These are phyloP conservation scores for Aspergillus intermedius DNA, from an alignment of 2,329 filamentous ascomycete genomes.

Conservation along the genomic window DNA sequence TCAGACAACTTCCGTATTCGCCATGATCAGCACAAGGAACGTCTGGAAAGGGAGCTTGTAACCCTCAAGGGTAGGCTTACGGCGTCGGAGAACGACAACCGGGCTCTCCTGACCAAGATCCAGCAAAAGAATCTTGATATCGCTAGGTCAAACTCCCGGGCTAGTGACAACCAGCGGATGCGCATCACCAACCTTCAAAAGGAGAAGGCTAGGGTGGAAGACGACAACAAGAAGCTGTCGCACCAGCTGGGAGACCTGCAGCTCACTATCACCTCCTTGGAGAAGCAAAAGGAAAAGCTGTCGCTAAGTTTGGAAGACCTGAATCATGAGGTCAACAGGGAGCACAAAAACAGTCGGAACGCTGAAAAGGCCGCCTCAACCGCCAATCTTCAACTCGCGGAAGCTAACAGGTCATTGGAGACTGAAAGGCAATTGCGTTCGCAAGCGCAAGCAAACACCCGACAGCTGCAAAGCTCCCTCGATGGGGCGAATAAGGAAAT, in stretches of 20 bases:
- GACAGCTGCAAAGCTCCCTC: conserved; percentile 70
- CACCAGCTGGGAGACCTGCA: conserved; percentile 84
- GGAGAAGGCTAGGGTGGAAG: conserved; percentile 77
- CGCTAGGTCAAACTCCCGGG: conserved; percentile 78
- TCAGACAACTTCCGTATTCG: conserved; percentile 84
- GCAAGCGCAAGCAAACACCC: conserved; percentile 79
- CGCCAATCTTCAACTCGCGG: conserved; percentile 74
- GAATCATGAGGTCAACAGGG: conserved; percentile 82
- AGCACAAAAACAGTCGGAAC: conserved; percentile 81
- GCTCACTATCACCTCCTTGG: conserved; percentile 70
- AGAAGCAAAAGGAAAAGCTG: conserved; percentile 93
- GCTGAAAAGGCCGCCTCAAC: conserved; percentile 83
- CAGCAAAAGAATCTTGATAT: conserved; percentile 97
- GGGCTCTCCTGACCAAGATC: conserved; percentile 88
- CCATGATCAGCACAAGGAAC: conserved; percentile 89
- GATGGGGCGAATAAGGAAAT: conserved; percentile 77
- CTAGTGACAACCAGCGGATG: conserved; percentile 72
- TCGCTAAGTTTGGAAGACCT: conserved; percentile 82
- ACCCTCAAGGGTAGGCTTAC: conserved; percentile 83
- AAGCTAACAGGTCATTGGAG: conserved; percentile 82
- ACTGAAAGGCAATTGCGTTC: conserved; percentile 78
- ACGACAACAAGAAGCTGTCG: conserved; percentile 71
- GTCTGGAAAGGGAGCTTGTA: conserved; percentile 81
- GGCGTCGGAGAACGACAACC: conserved; percentile 94
- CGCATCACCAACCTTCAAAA: conserved; percentile 70